These are phyloP conservation scores for Ichthyophthirius multifiliis DNA, from an alignment of 169 alveolate genomes.

Conservation along the genomic window DNA sequence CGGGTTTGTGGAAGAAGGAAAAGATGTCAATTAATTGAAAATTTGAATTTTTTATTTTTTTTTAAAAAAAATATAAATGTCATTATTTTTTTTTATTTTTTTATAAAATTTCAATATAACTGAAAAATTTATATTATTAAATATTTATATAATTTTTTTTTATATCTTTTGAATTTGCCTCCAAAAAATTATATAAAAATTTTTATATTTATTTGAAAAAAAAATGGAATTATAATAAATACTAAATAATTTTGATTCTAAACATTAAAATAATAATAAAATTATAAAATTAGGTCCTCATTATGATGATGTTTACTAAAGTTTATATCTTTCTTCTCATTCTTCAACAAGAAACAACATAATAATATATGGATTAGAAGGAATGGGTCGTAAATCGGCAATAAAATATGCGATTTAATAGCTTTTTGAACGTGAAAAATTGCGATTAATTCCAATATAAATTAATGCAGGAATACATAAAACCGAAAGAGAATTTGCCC, in stretches of 20 bases:
- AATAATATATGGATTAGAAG: background rate
- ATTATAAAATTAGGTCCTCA: background rate
- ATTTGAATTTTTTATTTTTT: background rate
- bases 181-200: no score
- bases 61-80: no score
- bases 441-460: background rate
- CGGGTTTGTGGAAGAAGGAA: background rate
- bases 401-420: background rate
- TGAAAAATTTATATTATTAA: no score
- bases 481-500: slow-evolving; percentile 8
- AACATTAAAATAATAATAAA: background rate
- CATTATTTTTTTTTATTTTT: no score
- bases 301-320: background rate
- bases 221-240: no score
- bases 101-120: no score
- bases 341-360: background rate
- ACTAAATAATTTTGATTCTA: no score
- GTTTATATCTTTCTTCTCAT: background rate
- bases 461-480: background rate
- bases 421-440: background rate
- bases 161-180: no score
- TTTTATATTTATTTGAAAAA: no score
- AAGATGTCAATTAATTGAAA: background rate
- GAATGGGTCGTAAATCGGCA: background rate
- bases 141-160: no score